phyloP scores from a whole-genome alignment of 108 stramenopile genomes.

The Stephanodiscus triporus region DNA sequence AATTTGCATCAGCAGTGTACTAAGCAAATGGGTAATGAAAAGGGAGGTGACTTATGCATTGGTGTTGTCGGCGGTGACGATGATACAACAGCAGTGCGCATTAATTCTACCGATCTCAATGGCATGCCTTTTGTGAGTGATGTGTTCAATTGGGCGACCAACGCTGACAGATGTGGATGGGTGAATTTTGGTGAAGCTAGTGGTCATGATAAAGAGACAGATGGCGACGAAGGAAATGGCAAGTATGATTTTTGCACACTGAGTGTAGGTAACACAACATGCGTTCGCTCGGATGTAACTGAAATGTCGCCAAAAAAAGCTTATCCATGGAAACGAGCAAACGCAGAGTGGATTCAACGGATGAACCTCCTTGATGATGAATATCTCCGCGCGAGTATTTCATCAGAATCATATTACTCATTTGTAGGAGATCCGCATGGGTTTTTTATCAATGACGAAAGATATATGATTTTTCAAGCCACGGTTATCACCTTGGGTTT shows the following conservation, averaged over 20 bases:
- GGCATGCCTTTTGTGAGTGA: neutral
- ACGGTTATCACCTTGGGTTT: no score
- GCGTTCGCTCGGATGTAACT: neutral
- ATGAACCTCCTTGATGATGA: conserved; percentile 2
- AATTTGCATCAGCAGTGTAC: conserved; percentile 5
- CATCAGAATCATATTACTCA: neutral
- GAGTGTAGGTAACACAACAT: neutral
- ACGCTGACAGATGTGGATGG: conserved; percentile 9
- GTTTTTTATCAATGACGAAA: no score
- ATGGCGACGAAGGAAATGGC: neutral
- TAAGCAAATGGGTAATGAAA: neutral
- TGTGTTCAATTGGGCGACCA: conserved; percentile 1
- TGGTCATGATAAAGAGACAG: neutral
- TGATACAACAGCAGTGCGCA: neutral
- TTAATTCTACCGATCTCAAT: neutral
- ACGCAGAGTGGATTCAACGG: neutral
- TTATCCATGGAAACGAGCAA: neutral
- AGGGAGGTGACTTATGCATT: neutral
- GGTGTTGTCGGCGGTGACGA: neutral
- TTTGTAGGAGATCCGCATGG: conserved; percentile 13
- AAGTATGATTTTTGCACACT: neutral
- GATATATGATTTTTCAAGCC: no score
- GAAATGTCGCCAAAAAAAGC: neutral
- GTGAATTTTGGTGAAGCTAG: neutral
- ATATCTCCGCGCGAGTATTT: neutral